These are phyloP conservation scores for Begonia loranthoides DNA, from an alignment of 306 rosid species.

Conservation along the genomic window DNA sequence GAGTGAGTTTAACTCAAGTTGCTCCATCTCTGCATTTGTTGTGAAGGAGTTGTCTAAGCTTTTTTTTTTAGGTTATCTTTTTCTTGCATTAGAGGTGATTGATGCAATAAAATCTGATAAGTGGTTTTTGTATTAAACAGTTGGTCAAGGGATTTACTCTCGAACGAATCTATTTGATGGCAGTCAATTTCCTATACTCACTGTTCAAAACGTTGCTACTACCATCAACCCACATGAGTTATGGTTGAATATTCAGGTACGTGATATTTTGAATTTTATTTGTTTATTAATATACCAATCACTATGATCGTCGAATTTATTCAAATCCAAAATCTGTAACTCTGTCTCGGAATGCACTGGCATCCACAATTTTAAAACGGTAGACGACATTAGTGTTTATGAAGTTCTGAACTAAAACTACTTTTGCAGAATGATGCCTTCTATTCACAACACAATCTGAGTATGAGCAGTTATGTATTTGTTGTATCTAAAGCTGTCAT, in stretches of 20 bases:
- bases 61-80: too few relatives aligned
- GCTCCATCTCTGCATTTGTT: too few relatives aligned
- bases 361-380: too few relatives aligned
- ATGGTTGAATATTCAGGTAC: conserved; percentile 91
- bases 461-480: conserved; percentile 47
- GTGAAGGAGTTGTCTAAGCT: too few relatives aligned
- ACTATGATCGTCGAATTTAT: too few relatives aligned
- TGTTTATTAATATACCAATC: neutral
- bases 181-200: conserved; percentile 18
- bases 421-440: conserved; percentile 59
- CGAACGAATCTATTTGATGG: conserved; percentile 34
- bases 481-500: conserved; percentile 24
- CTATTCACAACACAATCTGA: conserved; percentile 51
- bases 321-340: too few relatives aligned
- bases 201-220: conserved; percentile 22
- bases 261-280: neutral
- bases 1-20: conserved; percentile 24
- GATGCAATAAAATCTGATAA: too few relatives aligned
- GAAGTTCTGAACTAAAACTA: conserved; percentile 10
- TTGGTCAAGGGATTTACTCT: conserved; percentile 47
- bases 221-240: conserved; percentile 16
- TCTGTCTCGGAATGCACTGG: too few relatives aligned
- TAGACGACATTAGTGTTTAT: too few relatives aligned
- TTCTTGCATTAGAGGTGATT: too few relatives aligned
- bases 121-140: conserved; percentile 30